These are phyloP conservation scores for Buddleja alternifolia DNA, from an alignment of 257 asterid species.

Conservation along the genomic window DNA sequence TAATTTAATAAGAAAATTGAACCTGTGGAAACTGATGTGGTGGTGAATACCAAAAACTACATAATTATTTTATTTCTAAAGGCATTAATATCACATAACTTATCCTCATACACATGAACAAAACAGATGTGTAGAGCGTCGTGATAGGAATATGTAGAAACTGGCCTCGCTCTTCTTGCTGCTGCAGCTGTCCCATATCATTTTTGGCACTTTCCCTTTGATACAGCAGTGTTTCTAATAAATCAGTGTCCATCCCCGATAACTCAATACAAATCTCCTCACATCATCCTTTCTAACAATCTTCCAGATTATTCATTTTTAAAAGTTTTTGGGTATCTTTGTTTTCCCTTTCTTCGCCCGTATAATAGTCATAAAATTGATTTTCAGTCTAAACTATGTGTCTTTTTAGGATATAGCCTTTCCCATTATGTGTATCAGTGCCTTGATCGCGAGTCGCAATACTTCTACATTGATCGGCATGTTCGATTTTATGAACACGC, in stretches of 20 bases:
- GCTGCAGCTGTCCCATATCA: background rate
- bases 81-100: conserved; percentile 5
- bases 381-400: background rate
- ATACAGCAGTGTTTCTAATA: conserved; percentile 5
- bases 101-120: conserved; percentile 8
- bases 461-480: background rate
- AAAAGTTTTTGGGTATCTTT: background rate
- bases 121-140: background rate
- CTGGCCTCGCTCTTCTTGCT: conserved; percentile 3
- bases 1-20: background rate
- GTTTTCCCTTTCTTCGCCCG: background rate
- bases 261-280: background rate
- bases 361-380: background rate
- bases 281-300: background rate
- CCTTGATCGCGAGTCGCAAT: background rate
- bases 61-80: background rate
- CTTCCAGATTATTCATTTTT: background rate
- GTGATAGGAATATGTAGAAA: conserved; percentile 20
- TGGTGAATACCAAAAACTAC: background rate
- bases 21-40: background rate
- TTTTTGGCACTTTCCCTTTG: conserved; percentile 8
- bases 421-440: background rate
- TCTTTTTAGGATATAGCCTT: background rate
- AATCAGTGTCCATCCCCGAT: background rate
- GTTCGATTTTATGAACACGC: background rate